Base-by-base conservation (phyloP, 352 stramenopile species). In the Pythium periplocum region DNA sequence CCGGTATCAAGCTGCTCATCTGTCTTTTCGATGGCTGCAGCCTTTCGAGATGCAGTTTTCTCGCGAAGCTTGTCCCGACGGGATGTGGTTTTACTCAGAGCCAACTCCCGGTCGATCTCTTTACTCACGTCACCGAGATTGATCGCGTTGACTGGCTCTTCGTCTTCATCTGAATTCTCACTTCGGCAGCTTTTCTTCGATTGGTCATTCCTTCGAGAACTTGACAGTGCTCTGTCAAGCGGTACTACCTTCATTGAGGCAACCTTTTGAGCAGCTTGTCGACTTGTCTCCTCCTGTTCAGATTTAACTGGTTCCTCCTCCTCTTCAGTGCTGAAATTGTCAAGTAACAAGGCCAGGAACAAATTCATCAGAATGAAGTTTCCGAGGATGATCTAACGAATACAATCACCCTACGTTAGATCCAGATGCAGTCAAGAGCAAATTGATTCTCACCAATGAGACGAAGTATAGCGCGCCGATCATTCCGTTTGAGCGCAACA, bases 341-440 rank as follows among this genome's bases (percentile, higher is more conserved):
- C 78, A 7, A 98, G 72, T 6, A 98, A 48, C 38, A 98, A 77
- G 3, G 93, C 94, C 35, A 97, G 63, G 62, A 98, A 98, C 44
- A 98, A 57, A 61, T 98, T 98, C 70, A 98, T 93, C 4, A 98
- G 61, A 30, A 97, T 82, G 53, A 97, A 98, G 36, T 87, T 73
- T 17, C 91, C 93, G 31, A 98, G 64, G 3, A 98, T 74, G 26
- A 97, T 71, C 78, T 86, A 46, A 56, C 12, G 46, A n/a, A 1
- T 43, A 10, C 35, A 61, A 47, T 4, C 17, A 26, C 17, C 17
- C 17, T 26, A 26, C 17, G 17, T 26, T 26, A 26, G 17, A 26
- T 48, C 26, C 52, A 11, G 6, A 33, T 40, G 44, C 9, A 45
- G 4, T 31, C n/a, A 30, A 10, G 31, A 11, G 38, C 4, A 30